These are phyloP conservation scores for Planoprotostelium fungivorum DNA, from an alignment of 78 protist genomes.

Conservation along the genomic window DNA sequence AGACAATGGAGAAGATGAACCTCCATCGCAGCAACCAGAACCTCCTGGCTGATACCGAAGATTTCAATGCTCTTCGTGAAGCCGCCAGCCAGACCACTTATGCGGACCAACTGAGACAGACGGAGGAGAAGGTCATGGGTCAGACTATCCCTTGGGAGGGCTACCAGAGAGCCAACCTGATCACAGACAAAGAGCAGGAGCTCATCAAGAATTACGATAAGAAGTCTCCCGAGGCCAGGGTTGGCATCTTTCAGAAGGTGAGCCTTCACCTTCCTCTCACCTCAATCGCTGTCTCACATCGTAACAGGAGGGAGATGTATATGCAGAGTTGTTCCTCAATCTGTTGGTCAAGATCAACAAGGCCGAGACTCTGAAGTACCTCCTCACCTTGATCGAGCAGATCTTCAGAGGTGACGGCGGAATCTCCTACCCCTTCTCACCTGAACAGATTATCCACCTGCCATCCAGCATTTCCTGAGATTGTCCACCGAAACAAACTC, in stretches of 20 bases:
- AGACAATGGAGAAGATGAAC: too few species aligned
- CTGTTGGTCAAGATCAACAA: conserved; percentile 25
- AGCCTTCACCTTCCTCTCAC: neutral
- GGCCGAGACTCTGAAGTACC: conserved; percentile 51
- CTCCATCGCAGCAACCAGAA: neutral
- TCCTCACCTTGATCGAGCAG: conserved; percentile 37
- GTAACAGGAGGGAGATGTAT: conserved; percentile 26
- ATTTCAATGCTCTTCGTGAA: neutral
- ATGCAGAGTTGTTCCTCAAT: conserved; percentile 36
- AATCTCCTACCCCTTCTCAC: neutral
- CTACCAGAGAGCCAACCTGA: neutral
- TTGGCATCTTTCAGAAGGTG: neutral
- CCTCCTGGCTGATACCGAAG: neutral
- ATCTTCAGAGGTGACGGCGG: conserved; percentile 28
- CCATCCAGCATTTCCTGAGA: conserved; percentile 21
- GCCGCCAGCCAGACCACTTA: neutral
- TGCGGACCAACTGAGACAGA: neutral
- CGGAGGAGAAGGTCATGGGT: neutral
- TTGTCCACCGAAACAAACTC: conserved; percentile 4
- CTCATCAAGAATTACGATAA: conserved; percentile 49
- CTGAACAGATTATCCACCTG: conserved; percentile 31
- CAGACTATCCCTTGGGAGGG: conserved; percentile 2
- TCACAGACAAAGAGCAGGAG: conserved; percentile 21
- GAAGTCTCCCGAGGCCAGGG: conserved; percentile 16
- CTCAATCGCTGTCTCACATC: neutral